A percentile compares a stretch with the other conserved stretches of the same genome.
Evolutionary conservation across 257 asterid species (phyloP).

Genomic region (Nicotiana paniculata): DNA sequence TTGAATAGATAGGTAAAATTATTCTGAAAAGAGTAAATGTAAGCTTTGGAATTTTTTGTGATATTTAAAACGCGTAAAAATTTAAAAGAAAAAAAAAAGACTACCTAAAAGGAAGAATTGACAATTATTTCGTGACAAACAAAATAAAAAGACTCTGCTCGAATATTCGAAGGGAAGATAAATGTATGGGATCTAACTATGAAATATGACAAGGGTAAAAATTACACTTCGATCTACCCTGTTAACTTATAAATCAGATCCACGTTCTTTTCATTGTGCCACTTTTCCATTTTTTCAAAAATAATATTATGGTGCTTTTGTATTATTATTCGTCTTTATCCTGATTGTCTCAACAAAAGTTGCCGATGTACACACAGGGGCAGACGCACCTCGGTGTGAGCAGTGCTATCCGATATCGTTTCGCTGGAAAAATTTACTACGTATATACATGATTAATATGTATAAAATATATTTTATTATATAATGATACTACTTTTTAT

Average conservation of each 20-base stretch:
- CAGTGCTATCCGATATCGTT: too few relatives aligned
- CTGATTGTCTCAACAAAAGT: background rate
- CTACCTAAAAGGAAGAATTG: too few relatives aligned
- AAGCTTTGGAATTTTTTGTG: background rate
- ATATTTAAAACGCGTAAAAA: too few relatives aligned
- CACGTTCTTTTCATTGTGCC: background rate
- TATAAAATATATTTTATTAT: too few relatives aligned
- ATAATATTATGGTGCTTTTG: background rate
- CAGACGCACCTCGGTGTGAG: too few relatives aligned
- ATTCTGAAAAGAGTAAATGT: too few relatives aligned
- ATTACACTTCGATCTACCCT: background rate
- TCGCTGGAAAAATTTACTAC: too few relatives aligned
- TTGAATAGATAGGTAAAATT: too few relatives aligned
- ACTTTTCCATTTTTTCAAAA: background rate
- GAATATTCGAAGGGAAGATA: background rate
- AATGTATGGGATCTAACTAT: background rate
- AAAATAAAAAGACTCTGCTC: background rate
- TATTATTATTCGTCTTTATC: background rate
- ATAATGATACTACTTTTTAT: too few relatives aligned
- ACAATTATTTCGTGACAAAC: background rate
- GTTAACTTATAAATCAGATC: background rate
- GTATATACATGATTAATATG: too few relatives aligned
- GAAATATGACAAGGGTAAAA: background rate
- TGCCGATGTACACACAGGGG: background rate
- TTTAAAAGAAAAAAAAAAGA: too few relatives aligned